These are phyloP conservation scores for Plectosphaerella sp. DNA, from an alignment of 2,329 filamentous ascomycete genomes.

Conservation along the genomic window DNA sequence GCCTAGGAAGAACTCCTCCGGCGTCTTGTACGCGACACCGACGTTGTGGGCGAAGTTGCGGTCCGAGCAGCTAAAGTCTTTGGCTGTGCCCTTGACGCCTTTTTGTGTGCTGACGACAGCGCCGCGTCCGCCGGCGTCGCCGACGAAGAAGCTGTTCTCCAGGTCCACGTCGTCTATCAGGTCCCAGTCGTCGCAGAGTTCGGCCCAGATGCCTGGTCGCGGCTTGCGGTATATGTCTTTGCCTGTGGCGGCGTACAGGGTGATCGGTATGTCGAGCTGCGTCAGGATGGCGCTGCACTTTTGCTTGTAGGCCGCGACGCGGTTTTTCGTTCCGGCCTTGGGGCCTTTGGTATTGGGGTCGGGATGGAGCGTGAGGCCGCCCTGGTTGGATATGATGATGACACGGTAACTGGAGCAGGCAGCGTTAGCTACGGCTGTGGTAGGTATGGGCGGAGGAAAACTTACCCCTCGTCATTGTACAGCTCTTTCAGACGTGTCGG, in stretches of 20 bases:
- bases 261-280: constrained; percentile 70
- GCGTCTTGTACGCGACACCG: constrained; percentile 75
- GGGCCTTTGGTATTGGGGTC: constrained; percentile 62
- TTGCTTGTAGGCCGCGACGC: constrained; percentile 75
- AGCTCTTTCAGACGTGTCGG: constrained; percentile 64
- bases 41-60: constrained; percentile 83
- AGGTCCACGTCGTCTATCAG: constrained; percentile 61
- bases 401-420: constrained; percentile 58
- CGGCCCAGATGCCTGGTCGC: constrained; percentile 80
- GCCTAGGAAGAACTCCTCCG: constrained; percentile 85
- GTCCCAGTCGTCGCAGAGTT: constrained; percentile 53
- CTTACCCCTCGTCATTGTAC: constrained; percentile 61
- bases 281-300: constrained; percentile 68
- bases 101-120: constrained; percentile 44
- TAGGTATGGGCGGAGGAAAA: background rate
- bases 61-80: constrained; percentile 64
- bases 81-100: constrained; percentile 36
- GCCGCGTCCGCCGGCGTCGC: constrained; percentile 70
- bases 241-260: constrained; percentile 80
- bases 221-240: constrained; percentile 86
- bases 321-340: constrained; percentile 56
- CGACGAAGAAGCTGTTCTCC: constrained; percentile 74
- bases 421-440: background rate
- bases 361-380: constrained; percentile 68
- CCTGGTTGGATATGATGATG: constrained; percentile 86